A percentile compares a stretch with the other conserved stretches of the same genome.
Conservation (phyloP, 805 yeast species). For the Ogataea methanolica region DNA sequence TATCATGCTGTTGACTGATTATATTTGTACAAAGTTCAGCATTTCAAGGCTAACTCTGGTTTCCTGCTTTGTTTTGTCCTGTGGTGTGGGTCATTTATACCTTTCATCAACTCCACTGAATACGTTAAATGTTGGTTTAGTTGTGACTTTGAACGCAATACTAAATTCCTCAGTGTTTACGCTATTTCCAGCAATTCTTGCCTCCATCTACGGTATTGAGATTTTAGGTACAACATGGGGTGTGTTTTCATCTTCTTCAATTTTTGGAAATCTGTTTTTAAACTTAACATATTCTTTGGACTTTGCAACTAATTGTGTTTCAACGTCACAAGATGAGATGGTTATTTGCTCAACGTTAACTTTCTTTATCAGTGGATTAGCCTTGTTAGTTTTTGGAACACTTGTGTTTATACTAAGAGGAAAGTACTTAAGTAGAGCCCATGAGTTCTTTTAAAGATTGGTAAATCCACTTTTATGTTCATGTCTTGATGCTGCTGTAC, state of each 20-base stretch:
- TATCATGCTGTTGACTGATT: conserved; percentile 68
- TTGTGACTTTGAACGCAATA: conserved; percentile 25
- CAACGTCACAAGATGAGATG: conserved; percentile 12
- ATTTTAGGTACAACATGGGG: conserved; percentile 94
- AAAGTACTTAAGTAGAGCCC: conserved; percentile 22
- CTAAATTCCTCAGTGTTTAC: conserved; percentile 79
- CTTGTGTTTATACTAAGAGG: conserved; percentile 18
- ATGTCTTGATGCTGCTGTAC: not conserved
- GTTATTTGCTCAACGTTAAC: conserved; percentile 32
- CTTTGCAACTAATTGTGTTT: conserved; percentile 42
- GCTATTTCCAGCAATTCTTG: conserved; percentile 76
- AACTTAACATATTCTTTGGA: conserved; percentile 71
- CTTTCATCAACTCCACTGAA: conserved; percentile 24
- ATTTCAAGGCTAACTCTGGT: conserved; percentile 28
- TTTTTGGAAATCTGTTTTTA: conserved; percentile 26
- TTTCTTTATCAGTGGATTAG: conserved; percentile 26
- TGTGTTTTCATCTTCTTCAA: conserved; percentile 76
- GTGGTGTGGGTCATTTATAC: conserved; percentile 27
- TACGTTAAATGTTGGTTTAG: conserved; percentile 15
- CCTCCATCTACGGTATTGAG: conserved; percentile 83
- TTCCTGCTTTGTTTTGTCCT: conserved; percentile 19
- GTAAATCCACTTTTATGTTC: not conserved
- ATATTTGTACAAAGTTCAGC: conserved; percentile 30
- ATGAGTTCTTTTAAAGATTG: conserved; percentile 18
- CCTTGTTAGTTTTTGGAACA: conserved; percentile 20